Evolutionary conservation across 169 alveolate genomes (phyloP), one percentile per base, ranked within the genome.

Genomic region (Plasmodium vivax): DNA sequence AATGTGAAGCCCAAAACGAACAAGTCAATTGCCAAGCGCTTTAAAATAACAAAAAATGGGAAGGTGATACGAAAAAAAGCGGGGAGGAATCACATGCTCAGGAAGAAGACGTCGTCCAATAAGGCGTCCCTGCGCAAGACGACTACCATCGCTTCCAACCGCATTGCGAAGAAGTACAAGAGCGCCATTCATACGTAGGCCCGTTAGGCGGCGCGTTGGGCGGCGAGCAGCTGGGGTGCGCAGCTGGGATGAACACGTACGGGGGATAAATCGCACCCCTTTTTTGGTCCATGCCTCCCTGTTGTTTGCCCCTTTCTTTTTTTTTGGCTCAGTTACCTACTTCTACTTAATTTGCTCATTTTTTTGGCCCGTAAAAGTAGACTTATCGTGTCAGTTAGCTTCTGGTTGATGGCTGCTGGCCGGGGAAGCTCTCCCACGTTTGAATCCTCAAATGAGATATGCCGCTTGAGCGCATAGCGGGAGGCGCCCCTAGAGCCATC

Each of bases 41-140:
- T 97, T 93, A 97, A 97, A 81, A 83, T 97, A 56, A 97, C 98
- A 7, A 97, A 97, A 30, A 96, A 97, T 27, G 98, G 98, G 41
- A 97, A 97, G 95, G 84, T 96, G 16, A 96, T 97, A 94, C 94
- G 96, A 95, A 96, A 96, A 62, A 85, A 96, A 68, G 96, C 98
- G 32, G 97, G 97, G 14, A 41, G 94, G 72, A 96, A 93, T 92
- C 98, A 97, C 84, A 68, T 92, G 85, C 97, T 93, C 45, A n/a
- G 92, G 34, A 71, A 75, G 43, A 95, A 92, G 87, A 82, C 95
- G 0, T 88, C 95, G 12, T 68, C 94, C 51, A 79, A 91, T 79
- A 95, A 45, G 34, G 62, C 94, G 16, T 32, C 88, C 5, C 36
- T 87, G 2, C 81, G 94, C 32, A 87, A 87, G 71, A 87, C 41